Base-by-base conservation (phyloP, 2,329 filamentous ascomycete species). In the Sphaerostilbella broomeana region DNA sequence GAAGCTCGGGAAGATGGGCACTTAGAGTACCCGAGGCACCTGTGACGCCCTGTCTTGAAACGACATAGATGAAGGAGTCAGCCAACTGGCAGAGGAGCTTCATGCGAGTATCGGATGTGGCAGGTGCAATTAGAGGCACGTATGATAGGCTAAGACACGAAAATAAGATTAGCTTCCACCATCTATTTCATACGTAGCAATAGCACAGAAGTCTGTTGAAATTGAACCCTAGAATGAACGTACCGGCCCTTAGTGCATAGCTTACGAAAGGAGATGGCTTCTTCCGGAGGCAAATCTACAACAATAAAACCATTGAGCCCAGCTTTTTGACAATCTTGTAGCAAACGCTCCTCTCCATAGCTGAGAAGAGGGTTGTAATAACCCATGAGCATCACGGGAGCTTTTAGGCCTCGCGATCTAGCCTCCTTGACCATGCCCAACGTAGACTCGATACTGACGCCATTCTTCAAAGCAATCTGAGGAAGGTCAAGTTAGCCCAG, bases 41-140 rank as follows among this genome's bases (percentile, higher is more conserved):
- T 8, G 92, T 98, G 41, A 97, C 90, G 53, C 92, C 92, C 84
- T 95, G 94, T 53, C 90, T 77, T 18, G 90, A 97, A 40, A 98
- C 92, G 46, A 98, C 89, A 61, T 98, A 98, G 66, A 98, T 94
- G 70, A 97, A 98, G 4, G 89, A 95, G 65, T 97, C 90, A 57
- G 92, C 92, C 47, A 98, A 90, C 61, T 86, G 81, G 76, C 92
- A 98, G 10, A 98, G 81, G 27, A 95, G 75, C 67, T 86, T 90
- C 89, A 98, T 95, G 55, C 92, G 85, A 49, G 79, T 73, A 53
- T 95, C 88, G 6, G 88, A 95, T 2, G 92, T 97, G 9, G 89
- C 80, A 6, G 92, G 92, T 1, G 92, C 90, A 53, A 98, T 95
- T 38, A 98, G 73, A n/a, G 92, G 92, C 11, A 98, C 85, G 60